These are phyloP conservation scores for Martiniozyma abietophila DNA, from an alignment of 805 yeast genomes.

Conservation along the genomic window DNA sequence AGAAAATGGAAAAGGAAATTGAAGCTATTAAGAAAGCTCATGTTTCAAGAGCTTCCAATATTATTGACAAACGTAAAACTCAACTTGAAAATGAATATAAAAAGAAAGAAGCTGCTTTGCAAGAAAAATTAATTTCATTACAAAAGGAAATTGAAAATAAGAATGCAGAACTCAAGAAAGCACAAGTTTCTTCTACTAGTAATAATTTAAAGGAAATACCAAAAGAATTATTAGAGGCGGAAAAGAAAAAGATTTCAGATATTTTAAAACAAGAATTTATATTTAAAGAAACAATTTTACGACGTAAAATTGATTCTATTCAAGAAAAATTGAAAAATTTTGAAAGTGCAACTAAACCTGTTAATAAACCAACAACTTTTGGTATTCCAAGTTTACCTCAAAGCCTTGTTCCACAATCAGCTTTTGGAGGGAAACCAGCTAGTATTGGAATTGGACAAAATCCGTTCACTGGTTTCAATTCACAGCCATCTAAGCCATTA, in stretches of 20 bases:
- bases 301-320: constrained; percentile 44
- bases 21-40: constrained; percentile 29
- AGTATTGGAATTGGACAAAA: no score
- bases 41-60: constrained; percentile 29
- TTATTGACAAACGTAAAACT: constrained; percentile 28
- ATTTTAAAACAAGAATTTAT: constrained; percentile 50
- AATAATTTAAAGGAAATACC: no score
- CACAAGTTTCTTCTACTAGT: no score
- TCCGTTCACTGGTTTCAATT: no score
- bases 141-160: constrained; percentile 10
- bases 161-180: no score
- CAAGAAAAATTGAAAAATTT: constrained; percentile 28
- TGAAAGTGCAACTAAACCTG: constrained; percentile 5
- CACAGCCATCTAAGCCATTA: no score
- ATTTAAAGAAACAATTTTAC: constrained; percentile 45
- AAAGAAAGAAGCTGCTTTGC: constrained; percentile 27
- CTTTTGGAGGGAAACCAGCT: no score
- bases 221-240: constrained; percentile 19
- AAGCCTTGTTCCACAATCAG: no score
- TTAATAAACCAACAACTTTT: not conserved
- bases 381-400: not conserved
- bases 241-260: constrained; percentile 33
- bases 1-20: constrained; percentile 23
- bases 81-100: constrained; percentile 25
- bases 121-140: constrained; percentile 17